phyloP scores from a whole-genome alignment of 2,329 filamentous ascomycete species.

The Nannizziopsis arthrosporioides region DNA sequence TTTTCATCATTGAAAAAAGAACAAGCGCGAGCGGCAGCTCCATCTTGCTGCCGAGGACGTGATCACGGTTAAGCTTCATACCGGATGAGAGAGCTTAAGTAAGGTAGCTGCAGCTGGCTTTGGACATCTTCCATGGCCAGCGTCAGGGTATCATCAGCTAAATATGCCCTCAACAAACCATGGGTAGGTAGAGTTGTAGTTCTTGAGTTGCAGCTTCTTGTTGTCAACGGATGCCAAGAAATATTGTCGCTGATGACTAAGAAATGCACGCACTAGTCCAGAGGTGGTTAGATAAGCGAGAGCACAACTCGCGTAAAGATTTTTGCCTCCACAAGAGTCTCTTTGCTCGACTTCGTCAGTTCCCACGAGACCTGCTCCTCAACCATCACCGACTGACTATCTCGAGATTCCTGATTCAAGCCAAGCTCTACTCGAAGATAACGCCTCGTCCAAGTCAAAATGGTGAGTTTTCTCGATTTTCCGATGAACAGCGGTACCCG shows the following conservation, averaged over 20 bases:
- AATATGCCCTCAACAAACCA: too few relatives aligned
- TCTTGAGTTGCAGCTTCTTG: too few relatives aligned
- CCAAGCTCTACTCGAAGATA: slow-evolving; percentile 30
- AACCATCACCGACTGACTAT: slow-evolving; percentile 22
- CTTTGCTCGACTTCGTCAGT: slow-evolving; percentile 10
- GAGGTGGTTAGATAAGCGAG: slow-evolving; percentile 28
- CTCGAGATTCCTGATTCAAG: slow-evolving; percentile 29
- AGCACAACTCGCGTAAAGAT: slow-evolving; percentile 26
- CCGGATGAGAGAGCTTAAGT: too few relatives aligned
- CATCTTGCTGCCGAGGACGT: too few relatives aligned
- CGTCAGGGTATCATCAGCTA: too few relatives aligned
- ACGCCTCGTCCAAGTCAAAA: slow-evolving; percentile 33
- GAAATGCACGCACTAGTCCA: slow-evolving; percentile 10
- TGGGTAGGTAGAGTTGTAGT: too few relatives aligned
- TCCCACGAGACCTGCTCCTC: slow-evolving; percentile 24
- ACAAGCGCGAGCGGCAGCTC: too few relatives aligned
- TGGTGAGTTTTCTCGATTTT: slow-evolving; percentile 25
- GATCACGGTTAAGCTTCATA: too few relatives aligned
- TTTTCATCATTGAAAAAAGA: too few relatives aligned
- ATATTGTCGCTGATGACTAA: neutral
- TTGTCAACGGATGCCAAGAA: neutral
- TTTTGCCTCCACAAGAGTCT: slow-evolving; percentile 21
- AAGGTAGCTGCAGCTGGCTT: too few relatives aligned
- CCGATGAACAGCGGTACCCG: neutral
- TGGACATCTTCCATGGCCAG: too few relatives aligned